phyloP scores from a whole-genome alignment of 371 early-diverging fungal genomes.

The Actinomortierella wolfii region DNA sequence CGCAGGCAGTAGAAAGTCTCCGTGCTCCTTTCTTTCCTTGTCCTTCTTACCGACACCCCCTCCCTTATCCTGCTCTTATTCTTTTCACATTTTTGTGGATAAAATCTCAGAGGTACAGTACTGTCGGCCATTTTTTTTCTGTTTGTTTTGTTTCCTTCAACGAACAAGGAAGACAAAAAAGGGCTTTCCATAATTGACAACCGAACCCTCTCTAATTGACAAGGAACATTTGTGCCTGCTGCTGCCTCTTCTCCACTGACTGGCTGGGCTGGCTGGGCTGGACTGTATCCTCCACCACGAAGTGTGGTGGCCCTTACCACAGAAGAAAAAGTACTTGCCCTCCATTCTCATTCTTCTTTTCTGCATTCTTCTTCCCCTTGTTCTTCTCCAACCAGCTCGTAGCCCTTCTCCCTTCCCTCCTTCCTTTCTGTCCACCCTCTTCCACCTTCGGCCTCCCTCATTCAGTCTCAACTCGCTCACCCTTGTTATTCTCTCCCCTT shows the following conservation, averaged over 20 bases:
- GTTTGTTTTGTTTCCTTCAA: too few relatives aligned
- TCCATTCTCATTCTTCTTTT: not conserved
- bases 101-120: too few relatives aligned
- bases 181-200: too few relatives aligned
- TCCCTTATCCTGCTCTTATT: not conserved
- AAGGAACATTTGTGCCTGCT: too few relatives aligned
- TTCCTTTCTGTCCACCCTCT: not conserved
- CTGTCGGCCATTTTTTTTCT: too few relatives aligned
- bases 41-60: not conserved
- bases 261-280: too few relatives aligned
- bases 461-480: constrained; percentile 12
- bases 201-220: too few relatives aligned
- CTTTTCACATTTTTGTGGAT: too few relatives aligned
- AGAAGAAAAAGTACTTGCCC: not conserved
- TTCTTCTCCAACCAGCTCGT: not conserved
- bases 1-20: not conserved
- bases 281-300: too few relatives aligned
- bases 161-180: too few relatives aligned
- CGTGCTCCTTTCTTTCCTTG: not conserved
- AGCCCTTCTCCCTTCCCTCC: not conserved
- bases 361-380: not conserved
- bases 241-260: too few relatives aligned
- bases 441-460: constrained; percentile 1
- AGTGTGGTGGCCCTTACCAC: too few relatives aligned
- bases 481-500: not conserved